Base-by-base conservation (phyloP, 257 asterid genomes). In the Petunia secreta region DNA sequence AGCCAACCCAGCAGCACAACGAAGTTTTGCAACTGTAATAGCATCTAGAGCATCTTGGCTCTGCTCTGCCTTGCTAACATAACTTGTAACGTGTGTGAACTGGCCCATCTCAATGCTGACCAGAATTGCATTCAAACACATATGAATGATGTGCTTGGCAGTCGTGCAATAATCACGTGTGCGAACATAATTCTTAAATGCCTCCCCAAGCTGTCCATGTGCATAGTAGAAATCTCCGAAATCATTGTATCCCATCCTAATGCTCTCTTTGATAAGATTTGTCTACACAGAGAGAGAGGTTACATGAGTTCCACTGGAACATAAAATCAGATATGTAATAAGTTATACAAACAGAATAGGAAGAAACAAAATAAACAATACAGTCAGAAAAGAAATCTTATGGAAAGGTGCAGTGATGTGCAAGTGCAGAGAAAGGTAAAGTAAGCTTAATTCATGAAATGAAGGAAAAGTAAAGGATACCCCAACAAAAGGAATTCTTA, bases 91-190 rank as follows among this genome's bases (percentile, higher is more conserved):
- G 85, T 96, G 99, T 5, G 94, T 79, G 84, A 96, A 96, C 84
- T 96, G 98, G 36, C 99, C 97, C 97, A 94, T 92, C 91, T 94
- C 99, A 75, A 94, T 94, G 95, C 98, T 91, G 79, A 92, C 96
- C 83, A 96, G 86, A 75, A 94, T 96, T 37, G 97, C 98, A 62
- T 90, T 91, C 81, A 94, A 84, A 83, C 98, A 96, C 99, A 94
- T 96, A 84, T 90, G 94, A 63, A 86, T 85, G 13, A 94, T 94
- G 85, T 92, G 98, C 75, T 92, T 96, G 0, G 97, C 81, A 8
- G 98, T 92, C 4, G 99, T 94, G 89, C 99, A 96, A 77, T 96
- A 96, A 84, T 96, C 99, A 64, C 98, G 97, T 5, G 98, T 92
- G 46, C 99, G 98, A 63, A 92, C 94, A 71, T 92, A 96, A 84